Evolutionary conservation across 495 filamentous ascomycete species (phyloP).

Genomic region (Xylaria longipes): DNA sequence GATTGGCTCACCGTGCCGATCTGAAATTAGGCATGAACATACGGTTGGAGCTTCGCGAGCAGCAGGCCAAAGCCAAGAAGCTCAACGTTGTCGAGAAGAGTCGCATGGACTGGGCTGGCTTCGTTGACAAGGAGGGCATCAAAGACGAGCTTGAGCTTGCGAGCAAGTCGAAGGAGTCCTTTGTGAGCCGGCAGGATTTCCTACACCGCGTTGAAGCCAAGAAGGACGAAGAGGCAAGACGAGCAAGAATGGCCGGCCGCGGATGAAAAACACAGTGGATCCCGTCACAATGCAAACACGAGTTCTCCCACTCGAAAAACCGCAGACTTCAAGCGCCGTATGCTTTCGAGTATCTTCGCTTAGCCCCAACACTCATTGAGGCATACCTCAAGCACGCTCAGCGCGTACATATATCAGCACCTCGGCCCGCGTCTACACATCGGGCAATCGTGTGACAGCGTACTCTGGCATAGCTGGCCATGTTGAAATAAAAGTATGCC

Average conservation of each 20-base stretch:
- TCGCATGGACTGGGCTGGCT: conserved; percentile 91
- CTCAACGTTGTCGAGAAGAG: conserved; percentile 97
- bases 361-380: neutral
- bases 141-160: conserved; percentile 86
- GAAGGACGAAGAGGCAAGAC: conserved; percentile 76
- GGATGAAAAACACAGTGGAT: conserved; percentile 26
- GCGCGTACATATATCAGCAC: neutral
- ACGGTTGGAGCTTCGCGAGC: conserved; percentile 48
- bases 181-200: conserved; percentile 85
- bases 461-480: neutral
- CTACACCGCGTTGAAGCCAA: conserved; percentile 79
- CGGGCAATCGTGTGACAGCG: neutral
- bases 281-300: neutral
- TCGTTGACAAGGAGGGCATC: conserved; percentile 90
- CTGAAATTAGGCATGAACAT: conserved; percentile 56
- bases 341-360: neutral
- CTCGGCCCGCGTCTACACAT: neutral
- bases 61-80: conserved; percentile 71
- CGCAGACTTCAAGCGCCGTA: neutral
- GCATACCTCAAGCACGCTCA: neutral
- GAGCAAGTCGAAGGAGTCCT: conserved; percentile 83
- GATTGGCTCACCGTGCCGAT: conserved; percentile 51
- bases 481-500: neutral
- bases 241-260: conserved; percentile 63
- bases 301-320: neutral